Evolutionary conservation across 1,139 yeast genomes (phyloP).

Genomic region (Candida labiduridarum): DNA sequence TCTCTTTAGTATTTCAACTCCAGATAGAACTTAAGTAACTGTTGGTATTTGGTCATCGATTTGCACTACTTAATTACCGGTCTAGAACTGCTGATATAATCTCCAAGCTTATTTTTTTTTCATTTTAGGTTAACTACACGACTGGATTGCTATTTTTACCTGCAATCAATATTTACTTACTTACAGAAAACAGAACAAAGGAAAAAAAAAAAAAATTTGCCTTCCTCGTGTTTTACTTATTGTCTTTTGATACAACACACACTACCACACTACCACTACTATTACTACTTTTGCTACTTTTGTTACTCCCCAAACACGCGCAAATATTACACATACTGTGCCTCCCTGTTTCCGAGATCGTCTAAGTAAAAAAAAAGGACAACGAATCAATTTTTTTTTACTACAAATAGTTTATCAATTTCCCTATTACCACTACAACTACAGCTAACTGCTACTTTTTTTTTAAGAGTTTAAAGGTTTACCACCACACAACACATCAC

Average conservation of each 20-base stretch:
- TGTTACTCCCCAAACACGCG: neutral
- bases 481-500: neutral
- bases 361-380: constrained; percentile 9
- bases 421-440: neutral
- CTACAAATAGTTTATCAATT: constrained; percentile 1
- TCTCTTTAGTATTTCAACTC: too few species aligned
- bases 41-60: too few species aligned
- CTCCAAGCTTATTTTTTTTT: too few species aligned
- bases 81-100: too few species aligned
- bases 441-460: neutral
- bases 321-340: neutral
- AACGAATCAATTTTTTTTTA: constrained; percentile 10
- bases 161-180: too few species aligned
- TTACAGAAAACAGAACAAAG: too few species aligned
- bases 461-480: neutral
- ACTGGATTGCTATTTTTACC: too few species aligned
- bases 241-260: neutral
- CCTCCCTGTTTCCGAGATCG: constrained; percentile 1
- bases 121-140: too few species aligned
- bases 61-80: too few species aligned
- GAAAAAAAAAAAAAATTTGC: neutral
- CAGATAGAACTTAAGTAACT: too few species aligned
- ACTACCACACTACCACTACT: too few species aligned
- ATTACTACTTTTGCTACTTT: too few species aligned
- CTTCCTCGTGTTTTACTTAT: neutral